phyloP scores from a whole-genome alignment of 75 land plant genomes.

The Pinus taeda region DNA sequence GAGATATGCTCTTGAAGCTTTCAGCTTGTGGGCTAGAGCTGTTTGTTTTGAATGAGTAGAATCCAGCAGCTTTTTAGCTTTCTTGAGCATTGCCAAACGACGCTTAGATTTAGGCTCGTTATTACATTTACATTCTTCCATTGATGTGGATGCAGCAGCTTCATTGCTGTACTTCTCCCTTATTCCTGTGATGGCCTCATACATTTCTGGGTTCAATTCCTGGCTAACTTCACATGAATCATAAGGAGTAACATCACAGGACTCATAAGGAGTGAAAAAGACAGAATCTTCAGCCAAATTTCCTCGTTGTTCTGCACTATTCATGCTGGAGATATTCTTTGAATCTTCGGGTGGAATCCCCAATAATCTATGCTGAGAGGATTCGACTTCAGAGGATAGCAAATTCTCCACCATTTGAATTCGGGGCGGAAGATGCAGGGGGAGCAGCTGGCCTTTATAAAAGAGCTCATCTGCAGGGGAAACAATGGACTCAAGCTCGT shows the following conservation, averaged over 20 bases:
- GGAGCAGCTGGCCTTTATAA: constrained; percentile 53
- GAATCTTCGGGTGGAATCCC: not conserved
- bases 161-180: not conserved
- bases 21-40: constrained; percentile 33
- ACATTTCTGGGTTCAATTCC: constrained; percentile 45
- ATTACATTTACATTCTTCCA: constrained; percentile 7
- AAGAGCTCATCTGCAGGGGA: constrained; percentile 64
- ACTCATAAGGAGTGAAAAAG: constrained; percentile 10
- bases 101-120: constrained; percentile 13
- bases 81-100: constrained; percentile 41
- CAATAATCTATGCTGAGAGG: not conserved
- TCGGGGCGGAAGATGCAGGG: constrained; percentile 49
- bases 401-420: constrained; percentile 33
- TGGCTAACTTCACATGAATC: constrained; percentile 49
- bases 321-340: not conserved
- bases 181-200: constrained; percentile 9
- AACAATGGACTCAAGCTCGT: not conserved
- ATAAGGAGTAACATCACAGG: constrained; percentile 3
- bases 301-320: not conserved
- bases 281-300: not conserved
- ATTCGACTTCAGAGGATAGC: not conserved
- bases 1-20: constrained; percentile 44
- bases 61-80: constrained; percentile 21
- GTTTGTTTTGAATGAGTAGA: constrained; percentile 13
- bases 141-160: not conserved